Conservation (phyloP, 805 yeast species). For the Kazachstania psychrophila region DNA sequence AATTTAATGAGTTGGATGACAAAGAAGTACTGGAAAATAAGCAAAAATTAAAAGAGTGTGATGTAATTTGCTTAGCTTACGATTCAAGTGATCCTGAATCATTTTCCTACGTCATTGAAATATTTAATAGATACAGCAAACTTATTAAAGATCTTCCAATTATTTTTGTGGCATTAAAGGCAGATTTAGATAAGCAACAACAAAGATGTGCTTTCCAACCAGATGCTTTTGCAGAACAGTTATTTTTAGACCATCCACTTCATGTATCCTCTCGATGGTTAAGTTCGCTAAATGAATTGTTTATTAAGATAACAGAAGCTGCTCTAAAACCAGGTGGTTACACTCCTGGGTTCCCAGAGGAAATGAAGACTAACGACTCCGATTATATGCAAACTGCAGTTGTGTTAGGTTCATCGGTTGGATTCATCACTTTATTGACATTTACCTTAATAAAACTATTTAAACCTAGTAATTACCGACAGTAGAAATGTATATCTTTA, state of each 20-base stretch:
- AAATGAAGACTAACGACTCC: constrained; percentile 34
- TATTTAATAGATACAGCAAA: constrained; percentile 48
- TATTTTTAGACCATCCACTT: constrained; percentile 68
- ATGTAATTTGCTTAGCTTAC: constrained; percentile 79
- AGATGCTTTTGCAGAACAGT: constrained; percentile 64
- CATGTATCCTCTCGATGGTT: constrained; percentile 91
- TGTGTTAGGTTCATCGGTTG: constrained; percentile 61
- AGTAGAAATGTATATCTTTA: too few species aligned
- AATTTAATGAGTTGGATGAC: constrained; percentile 69
- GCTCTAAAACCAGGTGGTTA: constrained; percentile 70
- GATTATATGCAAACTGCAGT: constrained; percentile 42
- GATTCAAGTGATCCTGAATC: constrained; percentile 96
- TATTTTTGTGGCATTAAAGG: constrained; percentile 85
- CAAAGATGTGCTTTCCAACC: constrained; percentile 83
- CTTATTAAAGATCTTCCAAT: constrained; percentile 61
- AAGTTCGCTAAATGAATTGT: constrained; percentile 72
- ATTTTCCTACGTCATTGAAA: constrained; percentile 68
- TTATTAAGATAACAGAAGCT: constrained; percentile 80
- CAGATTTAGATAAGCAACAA: constrained; percentile 92
- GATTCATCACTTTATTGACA: constrained; percentile 53
- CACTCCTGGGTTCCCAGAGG: constrained; percentile 71
- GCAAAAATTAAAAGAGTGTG: constrained; percentile 69
- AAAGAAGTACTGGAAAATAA: constrained; percentile 70
- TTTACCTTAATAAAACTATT: constrained; percentile 50
- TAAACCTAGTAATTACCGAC: constrained; percentile 3